phyloP scores from a whole-genome alignment of 129 eudicot genomes.

The Escallonia herrerae region DNA sequence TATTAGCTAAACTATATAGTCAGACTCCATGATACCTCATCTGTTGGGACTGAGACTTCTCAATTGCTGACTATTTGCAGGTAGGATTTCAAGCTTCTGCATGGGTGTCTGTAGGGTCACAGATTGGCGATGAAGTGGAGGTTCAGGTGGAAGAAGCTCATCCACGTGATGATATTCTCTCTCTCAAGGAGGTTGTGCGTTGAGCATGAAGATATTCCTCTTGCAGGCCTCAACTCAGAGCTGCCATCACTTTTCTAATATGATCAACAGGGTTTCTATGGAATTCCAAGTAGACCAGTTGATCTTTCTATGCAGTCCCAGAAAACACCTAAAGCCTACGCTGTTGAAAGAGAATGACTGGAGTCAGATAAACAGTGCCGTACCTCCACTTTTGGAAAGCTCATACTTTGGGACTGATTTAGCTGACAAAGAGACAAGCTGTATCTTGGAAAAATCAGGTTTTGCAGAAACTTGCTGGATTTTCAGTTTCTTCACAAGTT shows the following conservation, averaged over 20 bases:
- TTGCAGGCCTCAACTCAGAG: neutral
- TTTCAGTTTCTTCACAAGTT: too few species aligned
- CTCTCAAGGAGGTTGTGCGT: constrained; percentile 49
- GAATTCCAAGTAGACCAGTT: too few species aligned
- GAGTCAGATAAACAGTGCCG: neutral
- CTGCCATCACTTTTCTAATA: neutral
- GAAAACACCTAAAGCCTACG: neutral
- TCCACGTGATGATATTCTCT: constrained; percentile 75
- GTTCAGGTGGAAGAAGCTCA: constrained; percentile 74
- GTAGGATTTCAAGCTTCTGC: constrained; percentile 78
- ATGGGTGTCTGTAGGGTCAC: constrained; percentile 65
- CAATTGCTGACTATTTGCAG: constrained; percentile 25
- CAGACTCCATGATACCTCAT: too few species aligned
- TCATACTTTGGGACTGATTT: neutral
- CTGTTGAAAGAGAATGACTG: neutral
- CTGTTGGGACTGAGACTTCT: too few species aligned
- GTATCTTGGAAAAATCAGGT: neutral
- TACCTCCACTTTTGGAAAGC: neutral
- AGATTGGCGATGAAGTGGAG: constrained; percentile 73
- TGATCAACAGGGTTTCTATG: neutral
- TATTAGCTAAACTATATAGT: too few species aligned
- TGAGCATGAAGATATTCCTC: constrained; percentile 14
- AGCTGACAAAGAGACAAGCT: neutral
- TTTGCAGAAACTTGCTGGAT: neutral
- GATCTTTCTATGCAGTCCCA: too few species aligned